Evolutionary conservation across 768 basidiomycete species (phyloP).

Genomic region (Termitomyces bulborhizus): DNA sequence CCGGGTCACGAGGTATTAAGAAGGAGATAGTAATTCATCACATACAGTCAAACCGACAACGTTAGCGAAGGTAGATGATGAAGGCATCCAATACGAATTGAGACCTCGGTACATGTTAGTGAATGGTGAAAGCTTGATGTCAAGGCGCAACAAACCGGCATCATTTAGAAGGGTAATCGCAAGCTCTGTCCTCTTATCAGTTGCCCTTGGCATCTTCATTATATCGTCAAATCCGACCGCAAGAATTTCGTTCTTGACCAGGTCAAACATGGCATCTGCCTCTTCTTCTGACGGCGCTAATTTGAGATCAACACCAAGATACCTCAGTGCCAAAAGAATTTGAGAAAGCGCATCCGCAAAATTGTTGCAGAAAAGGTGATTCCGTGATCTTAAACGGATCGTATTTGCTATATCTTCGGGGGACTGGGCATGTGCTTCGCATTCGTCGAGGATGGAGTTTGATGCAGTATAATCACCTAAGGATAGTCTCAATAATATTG

Average conservation of each 20-base stretch:
- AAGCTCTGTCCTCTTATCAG: constrained; percentile 53
- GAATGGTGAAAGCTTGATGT: not conserved
- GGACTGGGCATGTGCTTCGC: constrained; percentile 38
- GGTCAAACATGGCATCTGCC: constrained; percentile 61
- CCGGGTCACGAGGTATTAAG: not conserved
- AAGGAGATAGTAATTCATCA: constrained; percentile 10
- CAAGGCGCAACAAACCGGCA: constrained; percentile 37
- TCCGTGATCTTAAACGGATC: constrained; percentile 55
- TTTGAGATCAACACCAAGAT: constrained; percentile 58
- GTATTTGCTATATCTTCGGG: constrained; percentile 52
- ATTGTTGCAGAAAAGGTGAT: constrained; percentile 56
- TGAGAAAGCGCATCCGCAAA: constrained; percentile 51
- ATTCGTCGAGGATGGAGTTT: constrained; percentile 48
- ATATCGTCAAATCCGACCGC: constrained; percentile 67
- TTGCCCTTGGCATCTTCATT: constrained; percentile 52
- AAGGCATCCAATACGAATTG: constrained; percentile 67
- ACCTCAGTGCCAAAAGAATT: constrained; percentile 51
- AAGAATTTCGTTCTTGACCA: constrained; percentile 65
- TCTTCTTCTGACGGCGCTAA: constrained; percentile 44
- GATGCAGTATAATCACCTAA: constrained; percentile 51
- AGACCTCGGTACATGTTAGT: constrained; percentile 32
- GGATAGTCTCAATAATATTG: not conserved
- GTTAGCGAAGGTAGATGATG: constrained; percentile 48
- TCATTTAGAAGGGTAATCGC: constrained; percentile 65
- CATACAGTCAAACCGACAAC: constrained; percentile 62